These are phyloP conservation scores for Mortierella sp. DNA, from an alignment of 371 early-diverging fungal species.

Conservation along the genomic window DNA sequence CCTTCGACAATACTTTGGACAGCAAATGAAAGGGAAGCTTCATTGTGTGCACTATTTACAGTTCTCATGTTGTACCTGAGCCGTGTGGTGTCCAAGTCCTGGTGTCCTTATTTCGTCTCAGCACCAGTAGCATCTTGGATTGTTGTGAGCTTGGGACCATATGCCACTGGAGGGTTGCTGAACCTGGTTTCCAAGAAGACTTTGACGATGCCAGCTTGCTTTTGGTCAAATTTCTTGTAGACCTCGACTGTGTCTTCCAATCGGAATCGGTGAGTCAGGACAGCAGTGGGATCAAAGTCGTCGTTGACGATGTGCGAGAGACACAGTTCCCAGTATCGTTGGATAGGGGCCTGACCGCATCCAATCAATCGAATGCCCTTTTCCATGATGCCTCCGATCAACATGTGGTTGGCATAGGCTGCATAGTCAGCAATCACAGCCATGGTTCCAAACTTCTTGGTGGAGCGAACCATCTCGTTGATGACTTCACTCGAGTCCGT, in stretches of 20 bases:
- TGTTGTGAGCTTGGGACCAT: too few species aligned
- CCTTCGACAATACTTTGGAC: too few species aligned
- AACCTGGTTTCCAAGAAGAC: slow-evolving; percentile 58
- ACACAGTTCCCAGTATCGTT: slow-evolving; percentile 62
- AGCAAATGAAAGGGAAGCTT: too few species aligned
- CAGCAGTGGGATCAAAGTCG: slow-evolving; percentile 62
- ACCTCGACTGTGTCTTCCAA: slow-evolving; percentile 60
- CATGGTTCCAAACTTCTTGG: slow-evolving; percentile 62
- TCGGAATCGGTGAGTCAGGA: slow-evolving; percentile 66
- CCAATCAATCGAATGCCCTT: slow-evolving; percentile 65
- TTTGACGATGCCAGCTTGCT: slow-evolving; percentile 65
- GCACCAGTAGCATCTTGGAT: too few species aligned
- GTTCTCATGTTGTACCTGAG: too few species aligned
- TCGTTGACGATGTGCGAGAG: slow-evolving; percentile 55
- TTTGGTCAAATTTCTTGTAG: slow-evolving; percentile 64
- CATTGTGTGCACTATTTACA: too few species aligned
- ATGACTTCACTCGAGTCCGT: slow-evolving; percentile 70
- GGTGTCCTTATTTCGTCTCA: too few species aligned
- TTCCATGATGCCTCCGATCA: slow-evolving; percentile 73
- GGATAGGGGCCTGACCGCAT: slow-evolving; percentile 67
- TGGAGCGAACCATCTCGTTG: slow-evolving; percentile 60
- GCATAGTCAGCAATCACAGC: slow-evolving; percentile 63
- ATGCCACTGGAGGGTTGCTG: neutral
- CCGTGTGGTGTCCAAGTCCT: too few species aligned
- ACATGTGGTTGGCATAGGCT: slow-evolving; percentile 62